phyloP scores from a whole-genome alignment of 768 basidiomycete genomes.

The Guyanaporus albipodus region DNA sequence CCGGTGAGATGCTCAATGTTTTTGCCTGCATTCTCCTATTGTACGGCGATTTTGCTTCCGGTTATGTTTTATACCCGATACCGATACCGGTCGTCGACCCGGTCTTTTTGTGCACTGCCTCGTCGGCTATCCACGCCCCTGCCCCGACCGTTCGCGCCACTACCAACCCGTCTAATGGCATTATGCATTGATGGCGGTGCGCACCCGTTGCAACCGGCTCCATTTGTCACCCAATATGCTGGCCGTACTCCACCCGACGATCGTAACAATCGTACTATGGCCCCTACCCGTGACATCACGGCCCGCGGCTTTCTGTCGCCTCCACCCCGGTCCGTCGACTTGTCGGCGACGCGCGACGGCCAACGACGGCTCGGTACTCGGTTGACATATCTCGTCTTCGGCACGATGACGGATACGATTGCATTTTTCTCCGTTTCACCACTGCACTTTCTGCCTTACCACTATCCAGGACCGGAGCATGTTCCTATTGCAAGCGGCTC shows the following conservation, averaged over 20 bases:
- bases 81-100: constrained; percentile 5
- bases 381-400: constrained; percentile 1
- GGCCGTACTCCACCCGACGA: not conserved
- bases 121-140: constrained; percentile 13
- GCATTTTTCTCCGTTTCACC: not conserved
- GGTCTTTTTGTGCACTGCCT: constrained; percentile 7
- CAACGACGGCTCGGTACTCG: too few species aligned
- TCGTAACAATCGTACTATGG: constrained; percentile 4
- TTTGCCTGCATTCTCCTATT: not conserved
- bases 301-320: not conserved
- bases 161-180: too few species aligned
- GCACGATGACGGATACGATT: constrained; percentile 13
- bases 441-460: constrained; percentile 1
- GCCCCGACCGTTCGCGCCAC: too few species aligned
- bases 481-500: constrained; percentile 82
- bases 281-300: not conserved
- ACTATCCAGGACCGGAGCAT: constrained; percentile 65
- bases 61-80: constrained; percentile 8
- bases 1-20: not conserved
- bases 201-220: constrained; percentile 1
- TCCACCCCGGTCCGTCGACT: not conserved
- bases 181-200: constrained; percentile 10
- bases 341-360: constrained; percentile 2
- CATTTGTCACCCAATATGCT: not conserved
- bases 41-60: constrained; percentile 1